Base-by-base conservation (phyloP, 768 basidiomycete species). In the Suillus sp. region DNA sequence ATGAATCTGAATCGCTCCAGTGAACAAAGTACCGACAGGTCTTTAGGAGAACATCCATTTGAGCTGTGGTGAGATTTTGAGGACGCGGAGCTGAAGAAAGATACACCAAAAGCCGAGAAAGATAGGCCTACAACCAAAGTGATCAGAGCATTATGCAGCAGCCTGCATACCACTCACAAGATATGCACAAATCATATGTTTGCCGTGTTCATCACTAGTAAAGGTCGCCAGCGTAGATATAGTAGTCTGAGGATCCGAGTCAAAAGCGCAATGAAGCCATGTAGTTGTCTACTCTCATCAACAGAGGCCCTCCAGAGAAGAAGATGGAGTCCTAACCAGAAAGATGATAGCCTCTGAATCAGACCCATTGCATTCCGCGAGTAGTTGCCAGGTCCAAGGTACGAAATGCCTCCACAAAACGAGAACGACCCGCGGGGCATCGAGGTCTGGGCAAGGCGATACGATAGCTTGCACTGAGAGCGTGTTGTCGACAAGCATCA, bases 371-470 rank as follows among this genome's bases (percentile, higher is more conserved):
- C 77, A 76, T 67, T 90, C 89, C 54, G 75, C 71, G 87, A 89
- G 92, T 8, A 81, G 72, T 13, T 70, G 74, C 90, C 91, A 93
- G 60, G 78, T 79, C 90, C 90, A 91, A 1, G 83, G 80, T 3
- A 89, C 71, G 13, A 82, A 74, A 13, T 78, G 66, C 35, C 85
- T 84, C 85, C 86, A 91, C 64, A 75, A 75, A n/a, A 89, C 60
- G n/a, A 92, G 70, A 25, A 89, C 78, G 7, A 54, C 72, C 63
- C 83, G 81, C 13, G 87, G 72, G 51, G 68, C 62, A 70, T 86
- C 82, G 7, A 82, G 70, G 22, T 67, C 60, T 32, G 64, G 50
- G 18, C 55, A 67, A 32, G 68, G 73, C 63, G 43, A 53, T 34
- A 64, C 40, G 45, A 59, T 20, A 48, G 57, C 62, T 18, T 62